A percentile compares a stretch with the other conserved stretches of the same genome.
Evolutionary conservation across 2,329 filamentous ascomycete species (phyloP).

Genomic region (Sclerotinia subarctica): DNA sequence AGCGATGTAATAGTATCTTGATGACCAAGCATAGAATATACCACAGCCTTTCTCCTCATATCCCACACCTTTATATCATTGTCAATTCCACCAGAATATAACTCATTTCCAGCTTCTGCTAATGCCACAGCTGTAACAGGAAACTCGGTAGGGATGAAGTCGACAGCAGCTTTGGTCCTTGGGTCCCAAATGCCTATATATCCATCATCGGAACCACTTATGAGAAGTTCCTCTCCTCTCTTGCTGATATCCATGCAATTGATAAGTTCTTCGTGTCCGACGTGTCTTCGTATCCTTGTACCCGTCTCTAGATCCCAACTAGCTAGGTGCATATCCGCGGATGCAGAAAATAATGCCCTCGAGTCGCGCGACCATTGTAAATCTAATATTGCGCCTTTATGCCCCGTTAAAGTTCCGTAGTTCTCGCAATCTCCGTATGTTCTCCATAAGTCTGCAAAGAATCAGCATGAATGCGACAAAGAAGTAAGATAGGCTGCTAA

Average conservation of each 20-base stretch:
- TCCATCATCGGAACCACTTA: constrained; percentile 91
- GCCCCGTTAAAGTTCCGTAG: constrained; percentile 82
- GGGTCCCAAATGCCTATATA: constrained; percentile 96
- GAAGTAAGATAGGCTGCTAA: constrained; percentile 46
- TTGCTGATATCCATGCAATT: constrained; percentile 87
- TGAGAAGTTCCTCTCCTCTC: constrained; percentile 83
- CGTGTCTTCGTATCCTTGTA: constrained; percentile 84
- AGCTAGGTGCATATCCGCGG: constrained; percentile 87
- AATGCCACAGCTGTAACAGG: constrained; percentile 88
- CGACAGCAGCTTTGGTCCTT: constrained; percentile 79
- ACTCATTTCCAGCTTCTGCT: constrained; percentile 91
- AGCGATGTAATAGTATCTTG: constrained; percentile 89
- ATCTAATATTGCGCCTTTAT: constrained; percentile 87
- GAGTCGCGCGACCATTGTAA: constrained; percentile 97
- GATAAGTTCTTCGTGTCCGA: constrained; percentile 94
- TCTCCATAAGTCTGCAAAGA: constrained; percentile 75
- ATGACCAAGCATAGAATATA: constrained; percentile 86
- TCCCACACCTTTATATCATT: constrained; percentile 99
- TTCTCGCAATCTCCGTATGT: constrained; percentile 93
- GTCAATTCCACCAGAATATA: constrained; percentile 92
- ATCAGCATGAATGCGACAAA: constrained; percentile 24
- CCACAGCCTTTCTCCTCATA: constrained; percentile 81
- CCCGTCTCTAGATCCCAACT: constrained; percentile 95
- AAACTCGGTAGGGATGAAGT: constrained; percentile 87
- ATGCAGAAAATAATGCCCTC: constrained; percentile 84